These are phyloP conservation scores for Cicer judaicum DNA, from an alignment of 306 rosid genomes.

Conservation along the genomic window DNA sequence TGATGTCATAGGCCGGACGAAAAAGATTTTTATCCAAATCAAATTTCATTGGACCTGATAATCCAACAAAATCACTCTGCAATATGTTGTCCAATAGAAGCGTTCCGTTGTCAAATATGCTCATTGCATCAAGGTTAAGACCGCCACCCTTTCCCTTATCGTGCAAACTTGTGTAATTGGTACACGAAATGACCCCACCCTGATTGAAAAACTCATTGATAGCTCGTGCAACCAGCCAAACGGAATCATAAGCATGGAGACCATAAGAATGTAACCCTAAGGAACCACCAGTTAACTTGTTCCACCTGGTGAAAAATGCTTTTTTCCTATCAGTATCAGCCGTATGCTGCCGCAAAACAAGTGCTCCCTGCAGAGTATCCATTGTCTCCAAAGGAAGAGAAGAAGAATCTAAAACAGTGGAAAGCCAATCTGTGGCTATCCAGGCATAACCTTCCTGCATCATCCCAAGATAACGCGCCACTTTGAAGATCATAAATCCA, in stretches of 20 bases:
- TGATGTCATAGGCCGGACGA: slow-evolving; percentile 79
- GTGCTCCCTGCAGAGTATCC: slow-evolving; percentile 73
- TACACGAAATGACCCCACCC: slow-evolving; percentile 71
- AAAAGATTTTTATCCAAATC: slow-evolving; percentile 60
- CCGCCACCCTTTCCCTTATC: slow-evolving; percentile 46
- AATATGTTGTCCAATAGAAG: slow-evolving; percentile 68
- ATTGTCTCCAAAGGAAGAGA: slow-evolving; percentile 55
- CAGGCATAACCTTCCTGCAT: slow-evolving; percentile 82
- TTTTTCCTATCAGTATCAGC: slow-evolving; percentile 76
- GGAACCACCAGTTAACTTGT: slow-evolving; percentile 69
- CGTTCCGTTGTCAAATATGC: slow-evolving; percentile 77
- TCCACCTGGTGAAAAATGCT: slow-evolving; percentile 77
- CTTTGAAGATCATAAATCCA: slow-evolving; percentile 68
- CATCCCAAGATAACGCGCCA: slow-evolving; percentile 85
- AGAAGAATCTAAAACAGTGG: slow-evolving; percentile 70
- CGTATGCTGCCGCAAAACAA: slow-evolving; percentile 82
- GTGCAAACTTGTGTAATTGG: slow-evolving; percentile 65
- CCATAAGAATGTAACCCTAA: slow-evolving; percentile 86
- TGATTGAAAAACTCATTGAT: slow-evolving; percentile 70
- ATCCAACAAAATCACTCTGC: slow-evolving; percentile 69
- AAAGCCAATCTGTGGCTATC: slow-evolving; percentile 96
- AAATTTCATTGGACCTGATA: slow-evolving; percentile 77
- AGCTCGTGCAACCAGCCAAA: slow-evolving; percentile 84
- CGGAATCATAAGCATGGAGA: slow-evolving; percentile 86
- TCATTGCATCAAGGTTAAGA: slow-evolving; percentile 85